phyloP scores from a whole-genome alignment of 768 basidiomycete species.

The Tylopilus felleus region DNA sequence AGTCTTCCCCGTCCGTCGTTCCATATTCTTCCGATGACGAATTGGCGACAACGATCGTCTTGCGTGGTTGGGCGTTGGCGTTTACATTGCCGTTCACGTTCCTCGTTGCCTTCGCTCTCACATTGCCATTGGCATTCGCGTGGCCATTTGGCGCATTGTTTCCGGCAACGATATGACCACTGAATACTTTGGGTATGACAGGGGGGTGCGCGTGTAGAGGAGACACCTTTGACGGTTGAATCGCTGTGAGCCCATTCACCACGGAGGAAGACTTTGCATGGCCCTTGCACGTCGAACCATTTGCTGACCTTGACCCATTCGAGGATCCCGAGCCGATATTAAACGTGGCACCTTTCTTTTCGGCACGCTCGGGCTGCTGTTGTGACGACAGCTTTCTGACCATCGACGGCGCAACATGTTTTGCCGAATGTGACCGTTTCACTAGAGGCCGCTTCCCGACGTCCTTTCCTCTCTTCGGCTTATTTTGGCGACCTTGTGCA shows the following conservation, averaged over 20 bases:
- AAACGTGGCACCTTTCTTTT: slow-evolving; percentile 39
- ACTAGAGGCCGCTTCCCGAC: slow-evolving; percentile 24
- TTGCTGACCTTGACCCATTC: slow-evolving; percentile 37
- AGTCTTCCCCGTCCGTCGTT: slow-evolving; percentile 54
- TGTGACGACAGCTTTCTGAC: slow-evolving; percentile 26
- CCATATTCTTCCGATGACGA: slow-evolving; percentile 47
- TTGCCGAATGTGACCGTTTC: slow-evolving; percentile 30
- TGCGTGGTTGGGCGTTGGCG: slow-evolving; percentile 31
- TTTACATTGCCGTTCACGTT: slow-evolving; percentile 11
- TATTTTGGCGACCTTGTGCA: slow-evolving; percentile 18
- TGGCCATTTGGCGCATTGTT: slow-evolving; percentile 16
- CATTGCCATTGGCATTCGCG: slow-evolving; percentile 15
- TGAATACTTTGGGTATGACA: slow-evolving; percentile 17
- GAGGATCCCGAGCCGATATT: slow-evolving; percentile 62
- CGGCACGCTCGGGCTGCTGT: slow-evolving; percentile 17
- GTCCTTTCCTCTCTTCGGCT: slow-evolving; percentile 35
- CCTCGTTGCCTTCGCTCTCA: slow-evolving; percentile 2
- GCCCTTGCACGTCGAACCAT: slow-evolving; percentile 20
- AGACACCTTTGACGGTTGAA: slow-evolving; percentile 8
- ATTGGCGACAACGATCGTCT: slow-evolving; percentile 46
- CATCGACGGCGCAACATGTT: slow-evolving; percentile 28
- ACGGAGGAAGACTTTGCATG: slow-evolving; percentile 7
- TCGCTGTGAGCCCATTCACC: slow-evolving; percentile 10
- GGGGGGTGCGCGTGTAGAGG: slow-evolving; percentile 16
- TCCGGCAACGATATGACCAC: not conserved